phyloP scores from a whole-genome alignment of 2,329 filamentous ascomycete genomes.

The Clarireedia hainanense region DNA sequence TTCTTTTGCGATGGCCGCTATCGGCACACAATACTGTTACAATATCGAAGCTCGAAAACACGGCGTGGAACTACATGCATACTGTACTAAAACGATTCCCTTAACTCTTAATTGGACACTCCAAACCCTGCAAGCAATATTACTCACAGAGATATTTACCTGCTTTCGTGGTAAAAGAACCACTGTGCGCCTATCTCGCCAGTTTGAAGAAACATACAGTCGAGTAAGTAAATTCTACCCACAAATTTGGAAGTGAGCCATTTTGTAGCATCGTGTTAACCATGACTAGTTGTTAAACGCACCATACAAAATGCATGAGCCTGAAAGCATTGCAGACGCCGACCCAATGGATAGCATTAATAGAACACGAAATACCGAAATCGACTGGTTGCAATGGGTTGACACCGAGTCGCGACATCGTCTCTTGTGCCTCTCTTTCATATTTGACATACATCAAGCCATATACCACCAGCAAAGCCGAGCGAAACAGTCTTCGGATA shows the following conservation, averaged over 20 bases:
- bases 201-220: slow-evolving; percentile 24
- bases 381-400: slow-evolving; percentile 44
- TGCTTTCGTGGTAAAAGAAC: slow-evolving; percentile 25
- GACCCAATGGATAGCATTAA: neutral
- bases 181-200: slow-evolving; percentile 19
- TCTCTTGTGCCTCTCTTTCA: slow-evolving; percentile 48
- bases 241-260: too few species aligned
- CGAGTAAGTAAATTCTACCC: slow-evolving; percentile 19
- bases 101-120: slow-evolving; percentile 21
- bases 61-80: slow-evolving; percentile 24
- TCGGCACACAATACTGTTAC: slow-evolving; percentile 27
- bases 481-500: slow-evolving; percentile 2
- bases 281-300: neutral
- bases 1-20: slow-evolving; percentile 24
- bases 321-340: neutral
- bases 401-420: slow-evolving; percentile 44
- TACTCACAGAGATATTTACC: slow-evolving; percentile 28
- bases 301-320: neutral
- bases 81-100: slow-evolving; percentile 23
- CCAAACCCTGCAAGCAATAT: slow-evolving; percentile 27
- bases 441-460: slow-evolving; percentile 48
- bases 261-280: neutral
- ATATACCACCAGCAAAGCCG: slow-evolving; percentile 38
- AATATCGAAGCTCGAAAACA: slow-evolving; percentile 21
- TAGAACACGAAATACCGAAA: slow-evolving; percentile 10